Evolutionary conservation across 768 basidiomycete genomes (phyloP).

Genomic region (Hortiboletus campestris): DNA sequence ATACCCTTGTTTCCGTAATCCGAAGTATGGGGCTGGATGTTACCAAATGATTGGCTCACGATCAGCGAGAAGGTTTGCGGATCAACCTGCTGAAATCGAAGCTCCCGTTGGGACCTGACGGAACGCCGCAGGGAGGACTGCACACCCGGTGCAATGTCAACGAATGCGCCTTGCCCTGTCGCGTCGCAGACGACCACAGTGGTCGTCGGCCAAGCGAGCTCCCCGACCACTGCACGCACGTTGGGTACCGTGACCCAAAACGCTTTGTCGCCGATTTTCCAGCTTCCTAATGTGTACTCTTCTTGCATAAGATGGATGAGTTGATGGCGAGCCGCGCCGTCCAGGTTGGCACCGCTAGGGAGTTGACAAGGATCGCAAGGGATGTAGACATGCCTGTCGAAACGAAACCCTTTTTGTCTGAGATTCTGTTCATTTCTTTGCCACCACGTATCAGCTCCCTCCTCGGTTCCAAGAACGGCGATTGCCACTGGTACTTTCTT

Average conservation of each 20-base stretch:
- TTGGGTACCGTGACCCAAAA: constrained; percentile 16
- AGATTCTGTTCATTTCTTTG: constrained; percentile 22
- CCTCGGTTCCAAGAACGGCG: constrained; percentile 33
- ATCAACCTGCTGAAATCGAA: constrained; percentile 19
- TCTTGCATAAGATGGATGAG: constrained; percentile 12
- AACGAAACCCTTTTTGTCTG: constrained; percentile 19
- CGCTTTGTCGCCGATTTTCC: constrained; percentile 6
- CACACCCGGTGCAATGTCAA: constrained; percentile 4
- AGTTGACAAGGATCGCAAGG: constrained; percentile 5
- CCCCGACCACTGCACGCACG: constrained; percentile 17
- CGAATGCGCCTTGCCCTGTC: constrained; percentile 6
- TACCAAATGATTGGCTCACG: not conserved
- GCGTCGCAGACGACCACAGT: constrained; percentile 20
- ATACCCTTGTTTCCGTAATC: constrained; percentile 1
- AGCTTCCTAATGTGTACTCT: constrained; percentile 9
- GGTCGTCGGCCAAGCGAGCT: constrained; percentile 20
- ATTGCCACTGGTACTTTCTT: constrained; percentile 31
- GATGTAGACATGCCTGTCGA: constrained; percentile 28
- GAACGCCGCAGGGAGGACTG: constrained; percentile 5
- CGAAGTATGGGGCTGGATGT: not conserved
- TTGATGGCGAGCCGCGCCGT: not conserved
- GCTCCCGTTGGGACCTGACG: not conserved
- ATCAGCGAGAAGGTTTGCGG: not conserved
- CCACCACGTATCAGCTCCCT: constrained; percentile 28
- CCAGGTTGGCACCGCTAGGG: not conserved